These are phyloP conservation scores for Ceratocystis alfenasii DNA, from an alignment of 2,329 filamentous ascomycete genomes.

Conservation along the genomic window DNA sequence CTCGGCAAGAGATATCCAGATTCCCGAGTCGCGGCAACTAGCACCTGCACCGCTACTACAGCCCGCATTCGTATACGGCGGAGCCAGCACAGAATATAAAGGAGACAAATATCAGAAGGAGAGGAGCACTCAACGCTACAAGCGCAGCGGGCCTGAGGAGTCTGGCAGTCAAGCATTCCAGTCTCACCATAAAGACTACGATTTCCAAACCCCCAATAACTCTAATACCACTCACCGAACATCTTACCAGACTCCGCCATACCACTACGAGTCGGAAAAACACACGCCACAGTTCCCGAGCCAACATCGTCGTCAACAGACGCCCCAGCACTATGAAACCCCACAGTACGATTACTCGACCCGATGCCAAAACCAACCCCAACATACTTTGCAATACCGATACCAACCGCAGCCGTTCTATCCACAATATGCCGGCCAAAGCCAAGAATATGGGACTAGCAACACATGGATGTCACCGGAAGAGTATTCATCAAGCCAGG, in stretches of 20 bases:
- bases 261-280: not conserved
- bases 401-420: not conserved
- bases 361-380: not conserved
- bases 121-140: not conserved
- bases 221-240: not conserved
- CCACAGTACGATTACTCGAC: not conserved
- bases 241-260: not conserved
- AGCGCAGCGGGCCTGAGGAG: not conserved
- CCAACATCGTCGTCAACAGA: not conserved
- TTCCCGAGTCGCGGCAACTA: not conserved
- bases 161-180: not conserved
- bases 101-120: not conserved
- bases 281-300: not conserved
- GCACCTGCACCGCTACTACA: not conserved
- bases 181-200: not conserved
- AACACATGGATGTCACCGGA: not conserved
- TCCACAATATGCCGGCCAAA: not conserved
- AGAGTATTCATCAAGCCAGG: not conserved
- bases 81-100: not conserved
- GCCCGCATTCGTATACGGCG: not conserved
- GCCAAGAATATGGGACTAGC: not conserved
- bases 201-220: not conserved
- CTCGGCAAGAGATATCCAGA: slow-evolving; percentile 4
- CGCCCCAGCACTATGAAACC: not conserved
- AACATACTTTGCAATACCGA: not conserved